Evolutionary conservation across 495 filamentous ascomycete genomes (phyloP).

Genomic region (Annulohypoxylon stygium): DNA sequence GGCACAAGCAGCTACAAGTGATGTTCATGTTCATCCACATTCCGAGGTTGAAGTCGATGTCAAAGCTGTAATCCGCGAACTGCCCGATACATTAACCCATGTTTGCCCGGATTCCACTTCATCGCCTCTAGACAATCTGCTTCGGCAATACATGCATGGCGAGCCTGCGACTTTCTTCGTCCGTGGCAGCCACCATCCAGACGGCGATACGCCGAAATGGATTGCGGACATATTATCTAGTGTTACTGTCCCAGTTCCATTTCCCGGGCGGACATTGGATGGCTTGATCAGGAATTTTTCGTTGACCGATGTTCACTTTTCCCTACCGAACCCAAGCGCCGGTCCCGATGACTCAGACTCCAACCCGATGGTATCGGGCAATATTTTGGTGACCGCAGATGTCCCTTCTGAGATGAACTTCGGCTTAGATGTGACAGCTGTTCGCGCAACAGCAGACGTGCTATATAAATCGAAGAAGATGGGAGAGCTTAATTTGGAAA

Average conservation of each 20-base stretch:
- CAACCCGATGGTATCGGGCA: conserved; percentile 82
- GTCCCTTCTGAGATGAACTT: conserved; percentile 91
- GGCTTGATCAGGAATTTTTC: conserved; percentile 88
- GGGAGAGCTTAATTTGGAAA: conserved; percentile 77
- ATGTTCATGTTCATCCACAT: conserved; percentile 73
- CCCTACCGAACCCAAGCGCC: conserved; percentile 80
- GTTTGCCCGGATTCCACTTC: conserved; percentile 78
- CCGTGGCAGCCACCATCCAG: conserved; percentile 77
- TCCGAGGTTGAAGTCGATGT: conserved; percentile 75
- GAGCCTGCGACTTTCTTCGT: conserved; percentile 82
- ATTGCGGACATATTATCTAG: conserved; percentile 81
- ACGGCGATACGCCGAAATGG: conserved; percentile 79
- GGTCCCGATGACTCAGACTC: conserved; percentile 80
- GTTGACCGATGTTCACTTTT: conserved; percentile 84
- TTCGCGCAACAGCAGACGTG: conserved; percentile 82
- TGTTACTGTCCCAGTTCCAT: conserved; percentile 85
- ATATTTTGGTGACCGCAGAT: conserved; percentile 78
- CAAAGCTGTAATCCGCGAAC: conserved; percentile 72
- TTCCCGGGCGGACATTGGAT: conserved; percentile 83
- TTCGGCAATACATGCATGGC: conserved; percentile 85
- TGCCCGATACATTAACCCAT: conserved; percentile 77
- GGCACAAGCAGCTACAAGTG: conserved; percentile 77
- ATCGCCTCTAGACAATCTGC: conserved; percentile 87
- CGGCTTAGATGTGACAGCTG: conserved; percentile 75
- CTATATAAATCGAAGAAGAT: conserved; percentile 80